These are phyloP conservation scores for thale cress (Arabidopsis thaliana) DNA, from an alignment of 345 rosid species.

Conservation along the genomic window TAIR10.1 NC_003071.7:1573501-1574000, in stretches of 20 bases:
- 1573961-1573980: constrained; percentile 5
- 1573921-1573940: constrained; percentile 49
- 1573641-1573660: constrained; percentile 1
- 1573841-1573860: constrained; percentile 36
- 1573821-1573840: constrained; percentile 43
- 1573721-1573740: constrained; percentile 36
- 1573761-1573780: constrained; percentile 43
- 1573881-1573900: constrained; percentile 71
- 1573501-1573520: background rate
- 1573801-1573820: constrained; percentile 44
- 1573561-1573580: background rate
- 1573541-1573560: background rate
- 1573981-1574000: constrained; percentile 17
- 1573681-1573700: background rate
- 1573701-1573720: background rate
- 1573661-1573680: background rate
- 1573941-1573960: constrained; percentile 31
- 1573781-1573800: constrained; percentile 51
- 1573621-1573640: constrained; percentile 3
- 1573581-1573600: background rate
- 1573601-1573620: constrained; percentile 28
- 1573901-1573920: constrained; percentile 74
- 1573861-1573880: constrained; percentile 42
- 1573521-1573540: constrained; percentile 31
- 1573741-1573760: constrained; percentile 41